phyloP scores from a whole-genome alignment of 179 eudicot species.

The Kewa caespitosa region DNA sequence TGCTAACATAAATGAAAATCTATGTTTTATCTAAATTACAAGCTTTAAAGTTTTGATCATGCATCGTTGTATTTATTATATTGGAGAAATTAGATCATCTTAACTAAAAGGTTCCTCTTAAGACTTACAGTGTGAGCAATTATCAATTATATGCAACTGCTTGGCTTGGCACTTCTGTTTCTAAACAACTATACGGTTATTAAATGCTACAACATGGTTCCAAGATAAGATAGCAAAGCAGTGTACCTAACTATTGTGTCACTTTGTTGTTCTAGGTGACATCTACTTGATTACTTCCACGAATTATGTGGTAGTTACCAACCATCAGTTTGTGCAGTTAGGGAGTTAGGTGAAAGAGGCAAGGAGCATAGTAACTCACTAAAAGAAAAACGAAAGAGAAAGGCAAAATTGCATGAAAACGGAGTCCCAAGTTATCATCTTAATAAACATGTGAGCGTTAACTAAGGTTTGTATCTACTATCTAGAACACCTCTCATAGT shows the following conservation, averaged over 20 bases:
- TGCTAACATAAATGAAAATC: background rate
- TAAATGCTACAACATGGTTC: background rate
- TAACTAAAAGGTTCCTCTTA: background rate
- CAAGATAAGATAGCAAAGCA: background rate
- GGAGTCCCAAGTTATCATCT: too few relatives aligned
- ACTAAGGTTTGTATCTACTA: too few relatives aligned
- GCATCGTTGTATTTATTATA: constrained; percentile 5
- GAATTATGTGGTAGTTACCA: background rate
- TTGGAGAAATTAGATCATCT: background rate
- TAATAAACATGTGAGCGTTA: too few relatives aligned
- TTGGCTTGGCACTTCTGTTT: background rate
- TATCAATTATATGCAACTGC: too few relatives aligned
- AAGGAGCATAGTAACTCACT: too few relatives aligned
- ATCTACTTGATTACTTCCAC: background rate
- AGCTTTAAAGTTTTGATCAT: constrained; percentile 5
- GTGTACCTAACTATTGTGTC: background rate
- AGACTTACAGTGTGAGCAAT: too few relatives aligned
- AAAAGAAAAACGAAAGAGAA: too few relatives aligned
- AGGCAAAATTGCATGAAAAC: too few relatives aligned
- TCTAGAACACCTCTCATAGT: too few relatives aligned
- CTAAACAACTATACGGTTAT: background rate
- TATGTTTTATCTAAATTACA: background rate
- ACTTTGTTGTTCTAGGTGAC: background rate
- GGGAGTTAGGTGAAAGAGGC: too few relatives aligned
- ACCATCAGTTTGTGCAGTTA: background rate